Evolutionary conservation across 1,139 yeast genomes (phyloP).

Genomic region (Candida pseudocylindracea): DNA sequence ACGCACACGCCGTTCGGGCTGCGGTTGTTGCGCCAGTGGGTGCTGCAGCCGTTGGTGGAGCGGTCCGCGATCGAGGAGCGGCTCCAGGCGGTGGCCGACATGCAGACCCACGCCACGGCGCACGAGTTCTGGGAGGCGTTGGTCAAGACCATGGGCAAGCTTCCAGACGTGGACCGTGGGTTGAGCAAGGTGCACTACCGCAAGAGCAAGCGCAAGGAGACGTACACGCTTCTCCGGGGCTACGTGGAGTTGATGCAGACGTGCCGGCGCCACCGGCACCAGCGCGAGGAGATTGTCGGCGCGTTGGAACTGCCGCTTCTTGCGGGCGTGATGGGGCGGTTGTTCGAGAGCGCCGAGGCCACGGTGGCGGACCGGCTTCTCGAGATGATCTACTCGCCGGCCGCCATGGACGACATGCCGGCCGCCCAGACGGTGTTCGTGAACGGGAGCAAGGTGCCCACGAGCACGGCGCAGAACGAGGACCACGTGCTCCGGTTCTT

Average conservation of each 20-base stretch:
- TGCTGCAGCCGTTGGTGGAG: constrained; percentile 44
- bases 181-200: constrained; percentile 48
- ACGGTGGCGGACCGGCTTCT: constrained; percentile 12
- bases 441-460: no score
- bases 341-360: constrained; percentile 4
- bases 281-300: constrained; percentile 5
- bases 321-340: constrained; percentile 6
- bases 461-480: no score
- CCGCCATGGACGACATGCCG: constrained; percentile 23
- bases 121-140: constrained; percentile 28
- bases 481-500: no score
- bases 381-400: constrained; percentile 30
- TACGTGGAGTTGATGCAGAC: constrained; percentile 16
- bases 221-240: constrained; percentile 32
- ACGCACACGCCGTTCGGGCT: constrained; percentile 63
- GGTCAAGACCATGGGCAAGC: constrained; percentile 15
- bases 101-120: constrained; percentile 16
- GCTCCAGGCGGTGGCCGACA: constrained; percentile 38
- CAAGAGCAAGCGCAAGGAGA: constrained; percentile 40
- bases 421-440: no score
- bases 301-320: constrained; percentile 6
- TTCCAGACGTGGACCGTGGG: constrained; percentile 40
- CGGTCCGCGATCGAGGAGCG: constrained; percentile 31
- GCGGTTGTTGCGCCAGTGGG: constrained; percentile 47
- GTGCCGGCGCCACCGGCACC: constrained; percentile 5